Evolutionary conservation across 257 asterid genomes (phyloP).

Genomic region (Nicotiana noctiflora): DNA sequence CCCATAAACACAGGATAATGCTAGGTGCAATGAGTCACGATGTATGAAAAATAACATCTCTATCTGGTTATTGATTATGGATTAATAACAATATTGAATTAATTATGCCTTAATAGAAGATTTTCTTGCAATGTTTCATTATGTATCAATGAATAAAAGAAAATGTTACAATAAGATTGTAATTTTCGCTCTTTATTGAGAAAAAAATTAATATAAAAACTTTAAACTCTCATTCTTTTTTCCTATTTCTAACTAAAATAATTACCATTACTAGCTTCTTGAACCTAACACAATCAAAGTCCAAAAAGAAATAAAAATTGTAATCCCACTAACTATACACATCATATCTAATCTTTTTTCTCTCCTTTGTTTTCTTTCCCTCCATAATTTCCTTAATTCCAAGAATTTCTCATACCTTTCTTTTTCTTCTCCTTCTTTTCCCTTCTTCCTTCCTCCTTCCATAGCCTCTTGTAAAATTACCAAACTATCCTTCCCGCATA

Average conservation of each 20-base stretch:
- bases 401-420: conserved; percentile 25
- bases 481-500: conserved; percentile 49
- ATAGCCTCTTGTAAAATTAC: conserved; percentile 38
- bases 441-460: conserved; percentile 45
- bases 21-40: too few relatives aligned
- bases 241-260: neutral
- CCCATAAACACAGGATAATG: too few relatives aligned
- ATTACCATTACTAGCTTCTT: neutral
- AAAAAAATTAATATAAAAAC: neutral
- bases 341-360: conserved; percentile 47
- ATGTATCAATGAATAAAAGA: neutral
- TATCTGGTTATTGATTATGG: too few relatives aligned
- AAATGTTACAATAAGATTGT: neutral
- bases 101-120: neutral
- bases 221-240: neutral
- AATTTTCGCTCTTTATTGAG: neutral
- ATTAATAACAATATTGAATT: too few relatives aligned
- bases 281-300: conserved; percentile 20
- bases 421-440: conserved; percentile 24
- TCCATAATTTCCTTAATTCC: conserved; percentile 28
- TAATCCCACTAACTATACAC: conserved; percentile 32
- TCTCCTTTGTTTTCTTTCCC: conserved; percentile 31
- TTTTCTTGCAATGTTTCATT: neutral
- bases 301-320: conserved; percentile 44
- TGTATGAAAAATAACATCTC: too few relatives aligned